Evolutionary conservation across 1,284 basidiomycete species (phyloP).

Genomic region (Trichosporon faecale): DNA sequence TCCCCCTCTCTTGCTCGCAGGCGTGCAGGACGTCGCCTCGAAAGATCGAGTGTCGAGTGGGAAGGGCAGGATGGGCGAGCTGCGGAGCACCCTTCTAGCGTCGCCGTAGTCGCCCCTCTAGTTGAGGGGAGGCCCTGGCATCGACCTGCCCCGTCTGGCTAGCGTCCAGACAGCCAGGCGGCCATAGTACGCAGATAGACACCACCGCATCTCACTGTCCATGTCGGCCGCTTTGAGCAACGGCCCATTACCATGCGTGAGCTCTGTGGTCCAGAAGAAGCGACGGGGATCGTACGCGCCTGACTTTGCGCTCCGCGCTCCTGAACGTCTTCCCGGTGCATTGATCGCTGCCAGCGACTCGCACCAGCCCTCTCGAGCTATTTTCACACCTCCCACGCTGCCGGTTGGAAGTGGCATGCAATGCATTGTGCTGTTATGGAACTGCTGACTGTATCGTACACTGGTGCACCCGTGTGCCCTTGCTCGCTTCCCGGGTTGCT

Average conservation of each 20-base stretch:
- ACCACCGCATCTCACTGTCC: not conserved
- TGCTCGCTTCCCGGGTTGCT: not conserved
- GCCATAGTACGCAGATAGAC: not conserved
- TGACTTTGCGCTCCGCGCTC: not conserved
- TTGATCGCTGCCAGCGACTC: not conserved
- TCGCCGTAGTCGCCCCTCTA: too few species aligned
- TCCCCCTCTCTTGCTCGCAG: not conserved
- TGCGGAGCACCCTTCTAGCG: too few species aligned
- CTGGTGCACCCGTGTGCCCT: not conserved
- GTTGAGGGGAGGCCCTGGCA: not conserved
- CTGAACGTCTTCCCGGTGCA: not conserved
- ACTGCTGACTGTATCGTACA: conserved; percentile 5
- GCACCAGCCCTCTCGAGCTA: not conserved
- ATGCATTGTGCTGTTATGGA: not conserved
- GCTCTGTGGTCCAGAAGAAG: too few species aligned
- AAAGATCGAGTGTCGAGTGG: too few species aligned
- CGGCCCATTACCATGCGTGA: too few species aligned
- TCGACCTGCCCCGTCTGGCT: not conserved
- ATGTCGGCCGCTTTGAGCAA: too few species aligned
- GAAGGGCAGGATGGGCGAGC: too few species aligned
- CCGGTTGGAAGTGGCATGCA: not conserved
- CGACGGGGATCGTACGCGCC: not conserved
- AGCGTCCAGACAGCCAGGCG: not conserved
- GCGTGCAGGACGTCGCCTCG: too few species aligned
- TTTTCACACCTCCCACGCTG: not conserved